These are phyloP conservation scores for Tetrahymena elliotti DNA, from an alignment of 73 alveolate genomes.

Conservation along the genomic window DNA sequence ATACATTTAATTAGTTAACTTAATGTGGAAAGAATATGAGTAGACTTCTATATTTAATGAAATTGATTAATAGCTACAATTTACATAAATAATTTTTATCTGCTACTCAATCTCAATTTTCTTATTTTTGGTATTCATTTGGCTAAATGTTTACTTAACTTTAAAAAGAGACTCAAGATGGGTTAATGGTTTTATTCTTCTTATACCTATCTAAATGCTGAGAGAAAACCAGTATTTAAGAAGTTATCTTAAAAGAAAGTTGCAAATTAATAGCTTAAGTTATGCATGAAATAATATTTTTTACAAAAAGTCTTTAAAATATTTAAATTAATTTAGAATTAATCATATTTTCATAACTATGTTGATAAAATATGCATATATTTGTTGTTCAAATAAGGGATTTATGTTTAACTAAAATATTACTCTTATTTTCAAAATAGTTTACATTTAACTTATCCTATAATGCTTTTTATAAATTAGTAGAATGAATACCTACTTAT, in stretches of 20 bases:
- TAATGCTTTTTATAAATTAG: no score
- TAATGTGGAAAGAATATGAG: background rate
- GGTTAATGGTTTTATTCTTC: slow-evolving; percentile 36
- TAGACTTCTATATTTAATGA: background rate
- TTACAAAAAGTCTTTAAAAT: no score
- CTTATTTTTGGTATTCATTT: slow-evolving; percentile 6
- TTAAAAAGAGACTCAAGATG: slow-evolving; percentile 41
- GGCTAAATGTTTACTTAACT: slow-evolving; percentile 17
- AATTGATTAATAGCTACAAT: background rate
- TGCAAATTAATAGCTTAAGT: slow-evolving; percentile 22
- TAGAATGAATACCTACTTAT: no score
- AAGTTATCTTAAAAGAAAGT: slow-evolving; percentile 16
- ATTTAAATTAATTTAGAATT: no score
- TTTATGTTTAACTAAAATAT: no score
- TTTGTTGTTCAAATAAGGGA: no score
- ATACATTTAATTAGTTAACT: background rate
- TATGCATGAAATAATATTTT: background rate
- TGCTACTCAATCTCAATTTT: background rate
- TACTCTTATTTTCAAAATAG: no score
- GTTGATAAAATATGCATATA: no score
- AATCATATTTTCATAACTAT: no score
- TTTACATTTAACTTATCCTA: no score
- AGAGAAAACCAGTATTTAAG: slow-evolving; percentile 19
- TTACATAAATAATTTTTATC: slow-evolving; percentile 3
- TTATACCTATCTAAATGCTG: slow-evolving; percentile 14